phyloP scores from a whole-genome alignment of 2,329 filamentous ascomycete genomes.

The Aspergillus vadensis region DNA sequence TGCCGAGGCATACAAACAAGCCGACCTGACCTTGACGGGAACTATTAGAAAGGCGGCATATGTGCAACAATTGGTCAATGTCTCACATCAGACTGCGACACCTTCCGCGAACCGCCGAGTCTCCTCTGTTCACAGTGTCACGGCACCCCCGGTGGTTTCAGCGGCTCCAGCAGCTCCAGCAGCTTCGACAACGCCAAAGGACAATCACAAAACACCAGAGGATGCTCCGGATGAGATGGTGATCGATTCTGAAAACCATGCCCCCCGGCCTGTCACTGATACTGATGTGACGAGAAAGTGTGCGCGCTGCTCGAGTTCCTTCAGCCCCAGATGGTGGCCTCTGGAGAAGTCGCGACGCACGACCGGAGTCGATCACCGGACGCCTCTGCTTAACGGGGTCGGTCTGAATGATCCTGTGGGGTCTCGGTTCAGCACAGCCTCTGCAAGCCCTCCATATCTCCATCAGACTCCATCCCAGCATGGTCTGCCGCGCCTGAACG shows the following conservation, averaged over 20 bases:
- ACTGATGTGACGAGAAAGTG: constrained; percentile 37
- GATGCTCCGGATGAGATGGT: constrained; percentile 33
- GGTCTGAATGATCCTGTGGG: constrained; percentile 22
- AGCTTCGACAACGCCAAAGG: constrained; percentile 23
- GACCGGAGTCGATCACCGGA: constrained; percentile 51
- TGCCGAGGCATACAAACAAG: constrained; percentile 89
- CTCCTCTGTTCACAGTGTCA: constrained; percentile 54
- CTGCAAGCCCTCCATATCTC: constrained; percentile 30
- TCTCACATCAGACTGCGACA: constrained; percentile 31
- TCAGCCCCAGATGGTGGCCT: constrained; percentile 63
- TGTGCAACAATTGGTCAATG: constrained; percentile 45
- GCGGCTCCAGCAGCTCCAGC: neutral
- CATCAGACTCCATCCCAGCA: constrained; percentile 29
- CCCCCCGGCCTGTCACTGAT: constrained; percentile 21
- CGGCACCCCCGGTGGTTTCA: constrained; percentile 9
- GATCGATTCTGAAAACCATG: constrained; percentile 32
- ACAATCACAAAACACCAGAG: constrained; percentile 28
- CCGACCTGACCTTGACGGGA: constrained; percentile 84
- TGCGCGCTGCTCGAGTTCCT: constrained; percentile 42
- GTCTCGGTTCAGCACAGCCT: constrained; percentile 16
- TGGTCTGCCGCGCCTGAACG: constrained; percentile 31
- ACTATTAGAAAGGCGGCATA: constrained; percentile 91
- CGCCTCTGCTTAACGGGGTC: constrained; percentile 37
- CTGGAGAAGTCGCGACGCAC: constrained; percentile 56
- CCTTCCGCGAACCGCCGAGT: constrained; percentile 53